Conservation (phyloP, 139 green algal species). For the Chlorella sp. region DNA sequence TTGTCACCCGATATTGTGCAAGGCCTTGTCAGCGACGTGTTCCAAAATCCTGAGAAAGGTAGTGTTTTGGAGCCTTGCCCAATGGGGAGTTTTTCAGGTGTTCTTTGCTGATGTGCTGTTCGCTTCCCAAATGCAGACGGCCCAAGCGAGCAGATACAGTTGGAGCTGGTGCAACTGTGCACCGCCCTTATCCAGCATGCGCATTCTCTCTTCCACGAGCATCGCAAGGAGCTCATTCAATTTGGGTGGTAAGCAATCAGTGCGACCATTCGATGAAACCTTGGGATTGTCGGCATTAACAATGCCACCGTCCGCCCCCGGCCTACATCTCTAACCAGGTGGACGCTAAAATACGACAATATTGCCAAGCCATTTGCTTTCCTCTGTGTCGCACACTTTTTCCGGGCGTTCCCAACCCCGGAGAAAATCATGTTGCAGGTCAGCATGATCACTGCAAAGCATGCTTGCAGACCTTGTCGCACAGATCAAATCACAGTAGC, state of each 20-base stretch:
- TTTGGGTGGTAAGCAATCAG: conserved; percentile 70
- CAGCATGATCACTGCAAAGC: no score
- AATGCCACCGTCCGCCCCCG: not conserved
- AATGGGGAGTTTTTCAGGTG: not conserved
- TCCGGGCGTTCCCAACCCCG: conserved; percentile 74
- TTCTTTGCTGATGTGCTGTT: no score
- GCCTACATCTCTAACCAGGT: no score
- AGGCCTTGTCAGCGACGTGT: conserved; percentile 48
- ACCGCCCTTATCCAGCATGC: conserved; percentile 78
- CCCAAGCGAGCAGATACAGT: conserved; percentile 70
- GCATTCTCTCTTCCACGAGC: conserved; percentile 56
- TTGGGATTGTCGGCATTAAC: not conserved
- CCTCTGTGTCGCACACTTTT: conserved; percentile 89
- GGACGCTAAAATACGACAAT: conserved; percentile 85
- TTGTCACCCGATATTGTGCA: conserved; percentile 51
- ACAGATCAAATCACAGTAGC: not conserved
- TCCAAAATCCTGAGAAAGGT: conserved; percentile 34
- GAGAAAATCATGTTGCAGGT: conserved; percentile 93
- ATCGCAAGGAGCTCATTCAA: conserved; percentile 91
- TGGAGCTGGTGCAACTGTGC: conserved; percentile 85
- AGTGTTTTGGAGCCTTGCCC: not conserved
- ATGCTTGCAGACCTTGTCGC: no score
- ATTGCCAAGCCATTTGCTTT: conserved; percentile 85
- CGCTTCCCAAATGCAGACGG: conserved; percentile 18
- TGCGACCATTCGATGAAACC: no score